Base-by-base conservation (phyloP, 192 early-diverging fungal genomes). In the Diversispora epigaea region DNA sequence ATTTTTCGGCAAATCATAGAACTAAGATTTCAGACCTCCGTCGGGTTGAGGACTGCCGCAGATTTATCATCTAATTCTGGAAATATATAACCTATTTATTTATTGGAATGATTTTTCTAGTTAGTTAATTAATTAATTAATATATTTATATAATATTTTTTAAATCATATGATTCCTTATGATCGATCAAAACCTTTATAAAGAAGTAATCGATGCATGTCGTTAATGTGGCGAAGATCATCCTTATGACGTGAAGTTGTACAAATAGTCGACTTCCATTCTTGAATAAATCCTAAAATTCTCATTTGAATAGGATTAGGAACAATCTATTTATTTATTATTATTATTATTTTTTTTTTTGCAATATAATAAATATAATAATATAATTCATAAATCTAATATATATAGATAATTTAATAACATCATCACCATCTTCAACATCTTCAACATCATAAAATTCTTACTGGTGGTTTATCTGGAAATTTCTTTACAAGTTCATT, bases 401-500 rank as follows among this genome's bases (percentile, higher is more conserved):
- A 68, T 22, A 61, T 15, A 72, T 60, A 50, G 8, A 56, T 32
- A 32, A 40, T 75, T 83, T 77, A 32, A 32, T 32, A 32, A 32
- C 2, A 32, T 32, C 25, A 32, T 32, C 25, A 32, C 25, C 25
- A 32, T 32, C 25, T 1, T 32, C n/a, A n/a, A 32, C 0, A 32
- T 32, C 25, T 32, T 32, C 25, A 32, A 32, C 0, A 32, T n/a
- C 25, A 32, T 32, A 32, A 32, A 32, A 32, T 32, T 32, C 25
- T 32, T 83, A 94, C 93, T 4, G 84, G 87, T 9, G 96, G 95
- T 50, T 90, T 87, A 75, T 96, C 95, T 12, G 98, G 97, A 71
- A 99, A 98, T 63, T 90, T 85, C 49, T 92, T 86, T 19, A 98
- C 96, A 12, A 99, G 87, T 75, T 95, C 94, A 82, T 97, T 97